Evolutionary conservation across 73 alveolate genomes (phyloP).

Genomic region (Blepharisma japonicum): DNA sequence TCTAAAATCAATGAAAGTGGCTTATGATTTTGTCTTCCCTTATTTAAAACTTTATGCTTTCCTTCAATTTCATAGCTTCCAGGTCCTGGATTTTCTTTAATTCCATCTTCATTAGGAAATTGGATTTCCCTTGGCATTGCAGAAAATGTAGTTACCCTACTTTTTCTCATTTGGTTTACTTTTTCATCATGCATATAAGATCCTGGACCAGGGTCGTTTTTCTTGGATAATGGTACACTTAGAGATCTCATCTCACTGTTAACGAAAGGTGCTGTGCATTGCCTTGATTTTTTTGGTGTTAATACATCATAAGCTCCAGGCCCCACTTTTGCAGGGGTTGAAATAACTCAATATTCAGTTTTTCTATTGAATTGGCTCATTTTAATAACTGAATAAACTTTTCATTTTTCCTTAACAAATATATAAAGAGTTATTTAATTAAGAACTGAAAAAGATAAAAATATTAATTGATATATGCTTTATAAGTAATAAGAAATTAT

Average conservation of each 20-base stretch:
- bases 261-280: neutral
- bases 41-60: neutral
- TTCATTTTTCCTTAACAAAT: no score
- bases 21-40: neutral
- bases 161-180: neutral
- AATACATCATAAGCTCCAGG: slow-evolving; percentile 10
- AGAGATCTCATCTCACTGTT: neutral
- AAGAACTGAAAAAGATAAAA: no score
- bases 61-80: neutral
- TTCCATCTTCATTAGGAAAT: neutral
- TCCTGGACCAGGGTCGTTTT: slow-evolving; percentile 6
- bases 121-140: no score
- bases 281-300: neutral
- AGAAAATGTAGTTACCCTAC: no score
- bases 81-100: slow-evolving; percentile 21
- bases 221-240: neutral
- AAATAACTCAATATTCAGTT: neutral
- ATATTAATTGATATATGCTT: no score
- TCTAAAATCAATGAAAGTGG: slow-evolving; percentile 14
- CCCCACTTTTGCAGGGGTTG: slow-evolving; percentile 20
- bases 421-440: no score
- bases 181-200: neutral
- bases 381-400: neutral
- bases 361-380: neutral
- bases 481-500: no score